Evolutionary conservation across 2,329 filamentous ascomycete species (phyloP).

Genomic region (Cytospora mali): DNA sequence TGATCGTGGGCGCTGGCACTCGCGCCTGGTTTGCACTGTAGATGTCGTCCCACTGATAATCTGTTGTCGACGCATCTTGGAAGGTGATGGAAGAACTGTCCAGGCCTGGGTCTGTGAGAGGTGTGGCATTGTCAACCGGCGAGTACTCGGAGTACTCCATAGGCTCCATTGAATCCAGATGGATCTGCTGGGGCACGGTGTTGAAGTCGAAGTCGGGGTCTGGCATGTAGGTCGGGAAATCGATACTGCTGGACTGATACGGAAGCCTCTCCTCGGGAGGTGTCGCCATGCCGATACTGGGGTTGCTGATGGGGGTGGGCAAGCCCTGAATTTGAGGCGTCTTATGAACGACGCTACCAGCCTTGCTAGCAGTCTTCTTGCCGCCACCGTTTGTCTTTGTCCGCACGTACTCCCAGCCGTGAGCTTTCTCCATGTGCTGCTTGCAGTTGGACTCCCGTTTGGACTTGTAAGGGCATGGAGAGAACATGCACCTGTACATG

Average conservation of each 20-base stretch:
- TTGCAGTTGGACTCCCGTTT: constrained; percentile 98
- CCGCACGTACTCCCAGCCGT: constrained; percentile 86
- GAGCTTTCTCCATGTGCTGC: constrained; percentile 97
- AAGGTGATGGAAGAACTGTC: constrained; percentile 58
- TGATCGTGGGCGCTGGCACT: constrained; percentile 49
- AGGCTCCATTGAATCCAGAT: constrained; percentile 30
- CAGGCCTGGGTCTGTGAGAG: constrained; percentile 41
- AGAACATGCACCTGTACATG: constrained; percentile 81
- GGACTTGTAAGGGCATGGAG: constrained; percentile 87
- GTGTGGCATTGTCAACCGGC: constrained; percentile 54
- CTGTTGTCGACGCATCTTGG: constrained; percentile 53
- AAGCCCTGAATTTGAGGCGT: constrained; percentile 64
- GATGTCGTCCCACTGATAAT: constrained; percentile 66
- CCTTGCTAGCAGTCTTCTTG: constrained; percentile 56
- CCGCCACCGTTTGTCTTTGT: constrained; percentile 74
- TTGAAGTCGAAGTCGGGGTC: constrained; percentile 49
- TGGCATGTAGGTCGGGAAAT: constrained; percentile 54
- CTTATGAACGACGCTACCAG: constrained; percentile 51
- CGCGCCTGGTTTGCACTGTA: constrained; percentile 51
- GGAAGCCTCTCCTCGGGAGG: constrained; percentile 54
- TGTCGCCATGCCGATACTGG: constrained; percentile 58
- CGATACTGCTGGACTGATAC: constrained; percentile 41
- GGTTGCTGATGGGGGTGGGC: constrained; percentile 63
- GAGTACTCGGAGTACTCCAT: constrained; percentile 37
- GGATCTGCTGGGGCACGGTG: constrained; percentile 42